Percentiles rank a stretch among this genome's conserved stretches.
Evolutionary conservation across 768 basidiomycete species (phyloP).

Genomic region (Clathrus columnatus): DNA sequence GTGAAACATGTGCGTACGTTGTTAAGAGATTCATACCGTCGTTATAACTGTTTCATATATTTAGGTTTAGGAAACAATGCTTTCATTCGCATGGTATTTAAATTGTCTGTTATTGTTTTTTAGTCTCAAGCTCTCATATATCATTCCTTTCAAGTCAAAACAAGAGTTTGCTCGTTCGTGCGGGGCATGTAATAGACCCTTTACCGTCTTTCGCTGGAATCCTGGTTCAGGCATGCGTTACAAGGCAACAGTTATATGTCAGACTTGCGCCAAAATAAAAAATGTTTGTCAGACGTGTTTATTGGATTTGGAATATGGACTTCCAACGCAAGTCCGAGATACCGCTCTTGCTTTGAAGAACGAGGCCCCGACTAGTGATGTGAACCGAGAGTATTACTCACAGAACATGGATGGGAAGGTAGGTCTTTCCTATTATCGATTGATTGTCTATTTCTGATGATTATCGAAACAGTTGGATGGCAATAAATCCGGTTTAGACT

Average conservation of each 20-base stretch:
- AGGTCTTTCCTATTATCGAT: constrained; percentile 19
- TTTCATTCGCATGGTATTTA: constrained; percentile 91
- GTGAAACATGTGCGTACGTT: constrained; percentile 66
- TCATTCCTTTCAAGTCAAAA: constrained; percentile 61
- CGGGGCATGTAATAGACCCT: constrained; percentile 94
- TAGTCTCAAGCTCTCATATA: not conserved
- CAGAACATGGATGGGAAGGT: constrained; percentile 88
- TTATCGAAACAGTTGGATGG: constrained; percentile 51
- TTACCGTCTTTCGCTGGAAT: constrained; percentile 98
- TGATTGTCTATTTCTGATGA: not conserved
- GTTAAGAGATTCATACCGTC: constrained; percentile 3
- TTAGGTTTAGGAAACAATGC: constrained; percentile 82
- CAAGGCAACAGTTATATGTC: constrained; percentile 96
- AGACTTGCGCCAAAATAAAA: constrained; percentile 93
- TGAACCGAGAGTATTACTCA: constrained; percentile 92
- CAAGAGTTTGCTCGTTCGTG: constrained; percentile 95
- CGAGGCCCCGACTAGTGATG: constrained; percentile 91
- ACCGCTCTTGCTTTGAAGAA: constrained; percentile 81
- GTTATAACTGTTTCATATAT: constrained; percentile 6
- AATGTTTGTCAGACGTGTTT: constrained; percentile 98
- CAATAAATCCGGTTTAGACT: constrained; percentile 52
- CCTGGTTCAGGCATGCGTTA: constrained; percentile 87
- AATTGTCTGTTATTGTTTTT: constrained; percentile 17
- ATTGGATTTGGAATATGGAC: constrained; percentile 89
- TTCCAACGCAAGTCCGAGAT: constrained; percentile 96